These are phyloP conservation scores for Porcisia deanei DNA, from an alignment of 208 protist species.

Conservation along the genomic window DNA sequence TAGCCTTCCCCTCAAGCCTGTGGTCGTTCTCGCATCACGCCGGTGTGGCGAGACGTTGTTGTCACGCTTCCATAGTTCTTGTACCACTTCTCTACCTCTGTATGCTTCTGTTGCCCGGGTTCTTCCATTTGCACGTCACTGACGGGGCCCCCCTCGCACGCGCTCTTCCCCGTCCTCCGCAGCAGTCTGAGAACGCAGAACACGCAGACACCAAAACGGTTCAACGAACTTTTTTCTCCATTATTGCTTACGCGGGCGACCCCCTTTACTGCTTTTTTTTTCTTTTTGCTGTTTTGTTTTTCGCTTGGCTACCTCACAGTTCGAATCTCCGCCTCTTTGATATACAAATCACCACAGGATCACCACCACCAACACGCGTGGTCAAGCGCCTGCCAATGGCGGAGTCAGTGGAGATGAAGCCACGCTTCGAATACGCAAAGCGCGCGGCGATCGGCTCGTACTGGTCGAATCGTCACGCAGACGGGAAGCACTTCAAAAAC, in stretches of 20 bases:
- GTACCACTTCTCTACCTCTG: not conserved
- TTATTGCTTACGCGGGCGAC: not conserved
- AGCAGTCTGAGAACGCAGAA: not conserved
- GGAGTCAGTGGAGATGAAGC: conserved; percentile 9
- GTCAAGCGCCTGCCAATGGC: not conserved
- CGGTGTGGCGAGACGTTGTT: not conserved
- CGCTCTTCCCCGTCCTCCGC: not conserved
- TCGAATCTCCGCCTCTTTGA: not conserved
- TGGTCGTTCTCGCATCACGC: not conserved
- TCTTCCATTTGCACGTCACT: not conserved
- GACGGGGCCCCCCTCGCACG: not conserved
- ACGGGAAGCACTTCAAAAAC: conserved; percentile 67
- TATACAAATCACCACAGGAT: not conserved
- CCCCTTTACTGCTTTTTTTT: too few species aligned
- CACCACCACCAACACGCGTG: not conserved
- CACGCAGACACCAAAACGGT: not conserved
- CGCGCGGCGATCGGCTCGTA: conserved; percentile 27
- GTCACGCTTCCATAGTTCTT: not conserved
- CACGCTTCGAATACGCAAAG: conserved; percentile 16
- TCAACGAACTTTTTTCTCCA: not conserved
- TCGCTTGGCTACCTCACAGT: not conserved
- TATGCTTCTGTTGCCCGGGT: not conserved
- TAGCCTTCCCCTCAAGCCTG: not conserved
- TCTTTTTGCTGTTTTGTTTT: not conserved
- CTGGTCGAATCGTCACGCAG: conserved; percentile 51